Evolutionary conservation across 1,284 basidiomycete genomes (phyloP), one percentile per base, ranked within the genome.

Genomic region (Ganoderma lingzhi): DNA sequence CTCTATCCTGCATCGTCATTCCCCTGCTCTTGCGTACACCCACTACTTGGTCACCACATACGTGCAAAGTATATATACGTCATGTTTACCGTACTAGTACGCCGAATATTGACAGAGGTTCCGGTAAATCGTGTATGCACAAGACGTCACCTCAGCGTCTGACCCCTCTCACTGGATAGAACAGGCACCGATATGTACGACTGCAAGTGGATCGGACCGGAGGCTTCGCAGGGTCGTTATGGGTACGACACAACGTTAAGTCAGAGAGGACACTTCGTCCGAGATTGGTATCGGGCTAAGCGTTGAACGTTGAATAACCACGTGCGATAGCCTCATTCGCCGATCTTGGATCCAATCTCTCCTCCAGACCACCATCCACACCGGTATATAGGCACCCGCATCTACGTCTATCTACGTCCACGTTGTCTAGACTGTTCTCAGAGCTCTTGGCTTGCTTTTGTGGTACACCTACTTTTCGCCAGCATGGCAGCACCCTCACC

Each of bases 401-500:
- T 41, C 10, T 53, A 17, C 45, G 6, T 19, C 3, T 10, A 17
- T 56, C 53, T 51, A 23, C n/a, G 3, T 28, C n/a, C 10, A 51
- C 48, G 4, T 23, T 10, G 23, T 19, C 12, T 28, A 2, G 3
- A 14, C 10, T 19, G 2, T 0, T 28, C 23, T n/a, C 19, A 51
- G 4, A 28, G 42, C 12, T n/a, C 14, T 28, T 5, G 23, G 30
- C 53, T 32, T 19, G 30, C 32, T 35, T 12, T 9, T 30, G 53
- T 28, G 23, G 6, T 12, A 30, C 10, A 3, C 10, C 6, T 12
- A 2, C 10, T 39, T n/a, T 14, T 41, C 5, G 37, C 58, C 37
- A 61, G 30, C 30, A 63, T 63, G 63, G 42, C 69, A 37, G 48
- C 68, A 3, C 70, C 74, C 19, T 70, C 76, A 23, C 80, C 87